Percentiles rank a stretch among this genome's conserved stretches.
Evolutionary conservation across 345 rosid species (phyloP).

Genomic region (Passiflora organensis): DNA sequence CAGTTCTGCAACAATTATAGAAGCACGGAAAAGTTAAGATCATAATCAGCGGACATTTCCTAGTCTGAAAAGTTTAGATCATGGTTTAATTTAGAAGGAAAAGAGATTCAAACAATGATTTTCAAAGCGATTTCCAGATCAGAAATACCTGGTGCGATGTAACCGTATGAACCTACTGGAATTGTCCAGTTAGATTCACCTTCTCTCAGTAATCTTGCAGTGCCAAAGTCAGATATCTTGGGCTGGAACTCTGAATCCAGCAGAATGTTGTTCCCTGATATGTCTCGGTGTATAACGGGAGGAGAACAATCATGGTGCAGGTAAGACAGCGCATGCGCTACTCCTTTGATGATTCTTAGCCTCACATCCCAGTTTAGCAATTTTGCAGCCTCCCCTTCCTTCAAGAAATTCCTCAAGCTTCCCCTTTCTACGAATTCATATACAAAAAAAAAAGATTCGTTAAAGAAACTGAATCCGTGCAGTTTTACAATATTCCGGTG

Average conservation of each 20-base stretch:
- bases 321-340: slow-evolving; percentile 44
- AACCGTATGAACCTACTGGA: slow-evolving; percentile 46
- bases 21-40: neutral
- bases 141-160: slow-evolving; percentile 45
- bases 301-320: slow-evolving; percentile 44
- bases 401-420: slow-evolving; percentile 27
- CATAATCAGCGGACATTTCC: neutral
- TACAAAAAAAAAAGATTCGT: slow-evolving; percentile 23
- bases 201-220: slow-evolving; percentile 36
- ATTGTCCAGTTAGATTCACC: slow-evolving; percentile 35
- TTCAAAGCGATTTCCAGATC: neutral
- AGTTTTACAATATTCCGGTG: slow-evolving; percentile 44
- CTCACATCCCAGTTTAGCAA: slow-evolving; percentile 30
- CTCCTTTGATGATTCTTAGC: slow-evolving; percentile 34
- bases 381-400: slow-evolving; percentile 19
- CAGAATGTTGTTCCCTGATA: slow-evolving; percentile 32
- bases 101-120: too few relatives aligned
- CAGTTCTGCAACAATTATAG: slow-evolving; percentile 28
- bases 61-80: neutral
- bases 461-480: slow-evolving; percentile 33
- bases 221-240: slow-evolving; percentile 42
- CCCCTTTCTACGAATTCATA: slow-evolving; percentile 37
- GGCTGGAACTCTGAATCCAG: slow-evolving; percentile 32
- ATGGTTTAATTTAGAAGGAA: too few relatives aligned
- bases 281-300: slow-evolving; percentile 37